These are phyloP conservation scores for Mortierella sp. DNA, from an alignment of 371 early-diverging fungal genomes.

Conservation along the genomic window DNA sequence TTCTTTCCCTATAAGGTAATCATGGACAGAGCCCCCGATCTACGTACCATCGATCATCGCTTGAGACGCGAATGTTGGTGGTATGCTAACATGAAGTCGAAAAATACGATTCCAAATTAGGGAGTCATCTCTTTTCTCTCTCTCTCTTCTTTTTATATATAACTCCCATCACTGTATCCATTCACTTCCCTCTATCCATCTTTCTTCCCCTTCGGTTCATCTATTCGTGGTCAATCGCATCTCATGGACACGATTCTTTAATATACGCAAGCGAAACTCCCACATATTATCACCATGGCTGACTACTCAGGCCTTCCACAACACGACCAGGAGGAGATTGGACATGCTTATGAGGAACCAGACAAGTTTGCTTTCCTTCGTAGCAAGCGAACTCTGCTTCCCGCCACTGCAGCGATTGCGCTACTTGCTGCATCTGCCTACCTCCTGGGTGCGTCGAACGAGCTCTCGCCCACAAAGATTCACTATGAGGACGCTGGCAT, in stretches of 20 bases:
- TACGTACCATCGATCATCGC: no score
- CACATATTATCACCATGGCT: slow-evolving; percentile 24
- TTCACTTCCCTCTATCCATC: neutral
- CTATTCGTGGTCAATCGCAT: neutral
- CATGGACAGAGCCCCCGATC: slow-evolving; percentile 8
- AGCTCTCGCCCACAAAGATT: slow-evolving; percentile 41
- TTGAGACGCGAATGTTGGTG: neutral
- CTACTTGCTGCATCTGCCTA: slow-evolving; percentile 43
- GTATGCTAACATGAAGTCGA: neutral
- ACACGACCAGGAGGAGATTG: slow-evolving; percentile 51
- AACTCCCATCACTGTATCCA: neutral
- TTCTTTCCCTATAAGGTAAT: slow-evolving; percentile 38
- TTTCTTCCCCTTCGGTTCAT: neutral
- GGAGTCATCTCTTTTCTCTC: neutral
- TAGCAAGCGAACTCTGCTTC: slow-evolving; percentile 33
- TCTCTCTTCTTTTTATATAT: neutral
- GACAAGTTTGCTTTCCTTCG: slow-evolving; percentile 34
- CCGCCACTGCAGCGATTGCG: slow-evolving; percentile 43
- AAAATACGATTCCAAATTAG: neutral
- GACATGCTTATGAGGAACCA: slow-evolving; percentile 39
- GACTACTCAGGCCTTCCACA: slow-evolving; percentile 45
- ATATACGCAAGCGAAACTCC: neutral
- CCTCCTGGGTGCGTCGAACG: slow-evolving; percentile 37
- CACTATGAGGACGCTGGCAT: slow-evolving; percentile 59
- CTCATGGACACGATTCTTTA: neutral